Percentiles rank a stretch among this genome's conserved stretches.
Evolutionary conservation across 345 rosid species (phyloP).

Genomic region (Luvunga scandens): DNA sequence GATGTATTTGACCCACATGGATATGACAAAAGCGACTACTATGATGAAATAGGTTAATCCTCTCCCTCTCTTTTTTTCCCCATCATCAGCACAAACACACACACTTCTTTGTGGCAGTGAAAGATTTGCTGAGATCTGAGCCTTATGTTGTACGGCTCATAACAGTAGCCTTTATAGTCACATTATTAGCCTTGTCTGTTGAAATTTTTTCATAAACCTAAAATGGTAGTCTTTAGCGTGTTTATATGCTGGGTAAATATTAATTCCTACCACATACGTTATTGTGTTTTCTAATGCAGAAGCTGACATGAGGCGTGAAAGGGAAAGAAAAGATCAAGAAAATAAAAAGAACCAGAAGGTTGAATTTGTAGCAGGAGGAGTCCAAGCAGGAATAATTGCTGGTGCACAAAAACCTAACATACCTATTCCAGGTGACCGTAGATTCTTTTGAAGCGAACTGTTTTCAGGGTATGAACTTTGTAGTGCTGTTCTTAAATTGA

Average conservation of each 20-base stretch:
- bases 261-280: not conserved
- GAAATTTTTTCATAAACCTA: not conserved
- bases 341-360: constrained; percentile 76
- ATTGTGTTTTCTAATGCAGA: constrained; percentile 42
- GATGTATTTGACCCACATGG: constrained; percentile 95
- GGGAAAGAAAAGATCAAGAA: constrained; percentile 88
- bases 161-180: not conserved
- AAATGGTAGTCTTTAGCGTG: not conserved
- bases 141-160: not conserved
- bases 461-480: not conserved
- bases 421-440: constrained; percentile 55
- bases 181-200: not conserved
- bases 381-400: constrained; percentile 54
- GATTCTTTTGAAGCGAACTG: not conserved
- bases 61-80: not conserved
- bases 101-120: not conserved
- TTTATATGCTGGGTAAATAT: not conserved
- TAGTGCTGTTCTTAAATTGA: constrained; percentile 3
- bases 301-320: constrained; percentile 71
- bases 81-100: not conserved
- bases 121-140: not conserved
- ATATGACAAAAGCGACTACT: constrained; percentile 80
- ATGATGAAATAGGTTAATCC: constrained; percentile 62
- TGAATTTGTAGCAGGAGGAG: constrained; percentile 62
- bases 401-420: constrained; percentile 55